Evolutionary conservation across 352 stramenopile genomes (phyloP).

Genomic region (Phytophthora kernoviae): DNA sequence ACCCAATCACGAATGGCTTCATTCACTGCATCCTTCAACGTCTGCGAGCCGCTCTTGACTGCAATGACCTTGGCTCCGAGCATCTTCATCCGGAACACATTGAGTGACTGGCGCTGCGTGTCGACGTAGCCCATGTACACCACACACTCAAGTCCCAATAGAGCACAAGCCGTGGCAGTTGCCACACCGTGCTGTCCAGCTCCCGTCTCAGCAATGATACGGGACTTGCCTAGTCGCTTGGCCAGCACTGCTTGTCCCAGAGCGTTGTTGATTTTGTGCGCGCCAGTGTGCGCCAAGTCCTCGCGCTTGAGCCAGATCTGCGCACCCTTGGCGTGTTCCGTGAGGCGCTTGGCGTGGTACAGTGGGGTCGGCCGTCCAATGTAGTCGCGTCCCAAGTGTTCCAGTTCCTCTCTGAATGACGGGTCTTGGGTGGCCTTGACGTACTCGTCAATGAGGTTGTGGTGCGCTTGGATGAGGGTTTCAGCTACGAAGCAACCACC

Average conservation of each 20-base stretch:
- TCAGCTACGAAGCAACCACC: conserved; percentile 98
- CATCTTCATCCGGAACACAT: conserved; percentile 99
- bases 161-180: conserved; percentile 96
- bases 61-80: conserved; percentile 98
- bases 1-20: conserved; percentile 99
- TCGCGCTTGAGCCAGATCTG: conserved; percentile 99
- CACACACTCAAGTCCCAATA: conserved; percentile 95
- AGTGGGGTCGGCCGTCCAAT: conserved; percentile 95
- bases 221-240: conserved; percentile 96
- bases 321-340: conserved; percentile 89
- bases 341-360: conserved; percentile 97
- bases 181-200: conserved; percentile 98
- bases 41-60: conserved; percentile 95
- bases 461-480: conserved; percentile 96
- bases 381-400: conserved; percentile 95
- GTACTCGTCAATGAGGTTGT: conserved; percentile 95
- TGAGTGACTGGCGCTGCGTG: conserved; percentile 97
- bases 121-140: conserved; percentile 99
- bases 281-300: conserved; percentile 97
- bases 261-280: conserved; percentile 99
- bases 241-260: conserved; percentile 96
- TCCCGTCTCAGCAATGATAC: conserved; percentile 99
- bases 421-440: conserved; percentile 94
- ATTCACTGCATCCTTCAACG: conserved; percentile 99
- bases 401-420: conserved; percentile 94